A percentile compares a stretch with the other conserved stretches of the same genome.
These are phyloP conservation scores for Solanum arcanum DNA, from an alignment of 257 asterid species.

Conservation along the genomic window DNA sequence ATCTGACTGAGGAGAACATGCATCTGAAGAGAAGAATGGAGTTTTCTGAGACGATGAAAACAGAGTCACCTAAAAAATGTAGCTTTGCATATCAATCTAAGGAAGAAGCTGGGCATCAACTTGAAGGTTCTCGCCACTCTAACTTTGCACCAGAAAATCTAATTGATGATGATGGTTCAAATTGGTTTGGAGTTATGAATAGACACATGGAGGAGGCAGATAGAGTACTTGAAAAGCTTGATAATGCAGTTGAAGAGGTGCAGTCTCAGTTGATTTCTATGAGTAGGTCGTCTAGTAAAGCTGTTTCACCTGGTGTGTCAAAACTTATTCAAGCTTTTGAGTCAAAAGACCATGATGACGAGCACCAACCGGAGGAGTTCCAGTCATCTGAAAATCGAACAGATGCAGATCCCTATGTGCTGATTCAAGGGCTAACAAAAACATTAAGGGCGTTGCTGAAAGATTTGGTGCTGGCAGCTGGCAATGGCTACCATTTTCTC, in stretches of 20 bases:
- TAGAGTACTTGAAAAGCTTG: constrained; percentile 46
- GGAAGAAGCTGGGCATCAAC: constrained; percentile 30
- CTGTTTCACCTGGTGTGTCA: constrained; percentile 57
- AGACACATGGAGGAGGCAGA: constrained; percentile 50
- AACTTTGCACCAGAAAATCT: not conserved
- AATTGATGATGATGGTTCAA: not conserved
- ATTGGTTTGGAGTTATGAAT: constrained; percentile 36
- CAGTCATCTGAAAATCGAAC: constrained; percentile 23
- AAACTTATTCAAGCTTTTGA: constrained; percentile 86
- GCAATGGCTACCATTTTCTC: constrained; percentile 33
- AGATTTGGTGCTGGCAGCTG: constrained; percentile 37
- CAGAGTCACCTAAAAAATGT: constrained; percentile 19
- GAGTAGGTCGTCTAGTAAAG: constrained; percentile 35
- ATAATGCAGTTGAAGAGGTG: constrained; percentile 54
- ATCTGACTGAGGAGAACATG: constrained; percentile 46
- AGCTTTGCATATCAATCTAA: constrained; percentile 7
- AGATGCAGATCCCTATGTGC: constrained; percentile 31
- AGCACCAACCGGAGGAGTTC: constrained; percentile 33
- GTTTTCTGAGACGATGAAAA: constrained; percentile 26
- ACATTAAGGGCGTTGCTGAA: constrained; percentile 34
- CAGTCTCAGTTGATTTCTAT: constrained; percentile 35
- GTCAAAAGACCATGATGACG: constrained; percentile 43
- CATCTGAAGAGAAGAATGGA: constrained; percentile 40
- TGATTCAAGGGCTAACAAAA: constrained; percentile 26
- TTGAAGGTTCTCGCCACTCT: not conserved